Evolutionary conservation across 495 filamentous ascomycete genomes (phyloP).

Genomic region (Penicillium riverlandense): DNA sequence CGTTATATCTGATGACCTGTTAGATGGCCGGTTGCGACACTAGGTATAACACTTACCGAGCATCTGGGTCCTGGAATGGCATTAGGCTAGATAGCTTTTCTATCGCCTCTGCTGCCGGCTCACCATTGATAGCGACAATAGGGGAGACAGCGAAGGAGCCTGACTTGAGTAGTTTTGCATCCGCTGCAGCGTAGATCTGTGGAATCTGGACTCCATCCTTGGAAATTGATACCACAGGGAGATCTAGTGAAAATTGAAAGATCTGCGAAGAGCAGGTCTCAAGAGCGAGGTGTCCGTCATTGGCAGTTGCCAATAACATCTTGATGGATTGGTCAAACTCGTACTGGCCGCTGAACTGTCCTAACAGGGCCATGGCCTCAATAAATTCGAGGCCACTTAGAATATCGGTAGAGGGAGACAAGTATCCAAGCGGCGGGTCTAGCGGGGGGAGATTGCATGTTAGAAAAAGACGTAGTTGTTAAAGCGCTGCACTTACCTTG

Average conservation of each 20-base stretch:
- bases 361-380: conserved; percentile 18
- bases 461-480: too few species aligned
- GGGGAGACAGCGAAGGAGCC: background rate
- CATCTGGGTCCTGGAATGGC: background rate
- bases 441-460: too few species aligned
- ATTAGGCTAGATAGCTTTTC: background rate
- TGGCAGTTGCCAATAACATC: background rate
- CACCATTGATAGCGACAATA: background rate
- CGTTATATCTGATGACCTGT: too few species aligned
- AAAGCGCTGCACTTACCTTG: conserved; percentile 9
- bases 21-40: too few species aligned
- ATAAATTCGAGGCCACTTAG: conserved; percentile 28
- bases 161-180: background rate
- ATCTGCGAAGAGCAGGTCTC: background rate
- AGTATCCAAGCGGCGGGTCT: conserved; percentile 41
- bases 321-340: background rate
- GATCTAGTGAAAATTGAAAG: background rate
- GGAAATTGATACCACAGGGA: conserved; percentile 1
- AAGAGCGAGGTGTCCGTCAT: background rate
- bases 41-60: background rate
- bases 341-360: background rate
- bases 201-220: background rate
- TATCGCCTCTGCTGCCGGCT: background rate
- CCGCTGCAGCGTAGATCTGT: background rate
- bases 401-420: conserved; percentile 43